These are phyloP conservation scores for Ophiostoma triangulosporum DNA, from an alignment of 2,329 filamentous ascomycete genomes.

Conservation along the genomic window DNA sequence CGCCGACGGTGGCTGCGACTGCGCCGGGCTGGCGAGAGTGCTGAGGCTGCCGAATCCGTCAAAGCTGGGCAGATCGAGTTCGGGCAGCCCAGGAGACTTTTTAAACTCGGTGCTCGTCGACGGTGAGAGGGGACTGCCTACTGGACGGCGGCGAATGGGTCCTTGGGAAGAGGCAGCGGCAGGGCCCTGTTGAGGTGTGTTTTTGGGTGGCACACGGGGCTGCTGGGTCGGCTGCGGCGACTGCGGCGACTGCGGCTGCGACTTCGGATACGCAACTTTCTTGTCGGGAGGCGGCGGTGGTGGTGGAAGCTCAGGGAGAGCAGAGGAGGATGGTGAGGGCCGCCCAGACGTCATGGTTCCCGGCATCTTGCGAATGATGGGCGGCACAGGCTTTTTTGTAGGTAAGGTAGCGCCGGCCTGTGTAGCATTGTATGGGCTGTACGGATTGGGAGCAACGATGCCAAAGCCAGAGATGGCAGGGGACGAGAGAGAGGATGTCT, in stretches of 20 bases:
- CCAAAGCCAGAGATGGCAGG: background rate
- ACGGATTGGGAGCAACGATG: background rate
- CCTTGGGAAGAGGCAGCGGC: background rate
- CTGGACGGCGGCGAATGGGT: background rate
- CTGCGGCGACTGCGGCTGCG: background rate
- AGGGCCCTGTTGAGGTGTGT: background rate
- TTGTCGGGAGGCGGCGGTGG: background rate
- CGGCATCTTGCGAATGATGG: slow-evolving; percentile 2
- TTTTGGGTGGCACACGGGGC: background rate
- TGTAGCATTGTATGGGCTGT: background rate
- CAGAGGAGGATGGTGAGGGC: background rate
- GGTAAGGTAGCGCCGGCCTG: background rate
- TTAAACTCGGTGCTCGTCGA: background rate
- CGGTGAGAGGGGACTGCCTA: background rate
- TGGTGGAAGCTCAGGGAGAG: slow-evolving; percentile 2
- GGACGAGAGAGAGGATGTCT: background rate
- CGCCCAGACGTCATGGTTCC: slow-evolving; percentile 3
- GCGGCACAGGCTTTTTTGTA: background rate
- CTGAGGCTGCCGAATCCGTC: background rate
- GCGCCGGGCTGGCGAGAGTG: background rate
- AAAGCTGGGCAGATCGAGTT: background rate
- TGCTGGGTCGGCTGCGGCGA: background rate
- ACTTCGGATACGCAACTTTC: background rate
- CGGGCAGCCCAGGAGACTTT: background rate
- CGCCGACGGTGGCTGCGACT: background rate